Percentiles rank a stretch among this genome's conserved stretches.
These are phyloP conservation scores for Lathyrus aphaca DNA, from an alignment of 306 rosid genomes.

Conservation along the genomic window DNA sequence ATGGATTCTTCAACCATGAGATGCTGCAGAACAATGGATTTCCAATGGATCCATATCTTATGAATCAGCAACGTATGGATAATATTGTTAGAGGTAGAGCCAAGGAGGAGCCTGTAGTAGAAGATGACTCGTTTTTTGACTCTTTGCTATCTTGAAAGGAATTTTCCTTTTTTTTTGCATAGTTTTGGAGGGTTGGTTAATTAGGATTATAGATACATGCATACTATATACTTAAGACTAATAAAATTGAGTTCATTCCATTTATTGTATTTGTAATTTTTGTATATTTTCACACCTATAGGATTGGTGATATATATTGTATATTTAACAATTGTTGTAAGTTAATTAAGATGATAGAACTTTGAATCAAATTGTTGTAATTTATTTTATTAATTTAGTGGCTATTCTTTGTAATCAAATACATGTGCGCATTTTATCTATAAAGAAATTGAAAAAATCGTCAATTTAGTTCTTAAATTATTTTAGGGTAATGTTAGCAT, in stretches of 20 bases:
- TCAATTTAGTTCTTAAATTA: too few species aligned
- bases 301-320: neutral
- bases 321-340: neutral
- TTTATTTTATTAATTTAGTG: too few species aligned
- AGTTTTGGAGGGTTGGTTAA: neutral
- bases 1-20: conserved; percentile 39
- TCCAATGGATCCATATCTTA: neutral
- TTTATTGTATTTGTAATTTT: neutral
- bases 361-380: too few species aligned
- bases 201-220: neutral
- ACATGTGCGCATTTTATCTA: too few species aligned
- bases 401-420: too few species aligned
- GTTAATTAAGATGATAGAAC: neutral
- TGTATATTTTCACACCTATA: neutral
- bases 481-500: too few species aligned
- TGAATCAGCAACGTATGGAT: neutral
- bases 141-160: conserved; percentile 25
- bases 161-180: neutral
- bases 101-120: neutral
- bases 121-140: conserved; percentile 10
- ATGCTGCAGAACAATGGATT: neutral
- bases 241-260: conserved; percentile 3
- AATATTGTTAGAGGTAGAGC: conserved; percentile 15
- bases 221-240: neutral
- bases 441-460: too few species aligned